Evolutionary conservation across 2,329 filamentous ascomycete species (phyloP), one percentile per base, ranked within the genome.

Genomic region (Cladosporium sp.): DNA sequence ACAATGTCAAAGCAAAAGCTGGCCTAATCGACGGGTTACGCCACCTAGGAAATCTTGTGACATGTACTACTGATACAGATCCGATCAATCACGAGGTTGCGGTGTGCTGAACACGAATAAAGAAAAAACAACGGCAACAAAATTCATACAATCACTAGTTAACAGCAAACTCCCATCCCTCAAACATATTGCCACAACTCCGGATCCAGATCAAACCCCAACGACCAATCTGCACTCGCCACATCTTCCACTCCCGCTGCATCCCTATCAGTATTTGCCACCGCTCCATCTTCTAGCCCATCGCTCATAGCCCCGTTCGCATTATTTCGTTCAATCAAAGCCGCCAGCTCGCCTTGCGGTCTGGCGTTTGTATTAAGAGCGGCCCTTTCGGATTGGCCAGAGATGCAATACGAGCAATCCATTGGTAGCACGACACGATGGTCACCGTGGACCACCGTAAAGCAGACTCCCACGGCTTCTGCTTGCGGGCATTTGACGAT

Each of bases 341-440:
- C 21, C 23, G 60, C 60, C 29, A 70, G 8, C 33, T 61, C 65
- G 11, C 55, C 67, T 14, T 31, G 14, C 14, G 70, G 70, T 56
- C 66, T 37, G 52, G 69, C 61, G 28, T 65, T 67, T 23, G 69
- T 67, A 44, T 71, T 63, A 7, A 65, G 33, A 21, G 64, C 67
- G 28, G 35, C 58, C 33, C 60, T 50, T 58, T 44, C 28, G 35
- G 72, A 40, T 3, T 71, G 57, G 10, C 73, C 72, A 23, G 65
- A 67, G 40, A 69, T 65, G 59, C 74, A 75, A 65, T 75, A 74
- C 23, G 73, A 72, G 67, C 74, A 75, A 18, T 60, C 16, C 46
- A 67, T 58, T 23, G 65, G 67, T n/a, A 74, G 53, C 28, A 73
- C 67, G 14, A 72, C 52, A 7, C 65, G 52, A 50, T 71, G 67